Evolutionary conservation across 2,329 filamentous ascomycete genomes (phyloP).

Genomic region (Xylariaceae sp.): DNA sequence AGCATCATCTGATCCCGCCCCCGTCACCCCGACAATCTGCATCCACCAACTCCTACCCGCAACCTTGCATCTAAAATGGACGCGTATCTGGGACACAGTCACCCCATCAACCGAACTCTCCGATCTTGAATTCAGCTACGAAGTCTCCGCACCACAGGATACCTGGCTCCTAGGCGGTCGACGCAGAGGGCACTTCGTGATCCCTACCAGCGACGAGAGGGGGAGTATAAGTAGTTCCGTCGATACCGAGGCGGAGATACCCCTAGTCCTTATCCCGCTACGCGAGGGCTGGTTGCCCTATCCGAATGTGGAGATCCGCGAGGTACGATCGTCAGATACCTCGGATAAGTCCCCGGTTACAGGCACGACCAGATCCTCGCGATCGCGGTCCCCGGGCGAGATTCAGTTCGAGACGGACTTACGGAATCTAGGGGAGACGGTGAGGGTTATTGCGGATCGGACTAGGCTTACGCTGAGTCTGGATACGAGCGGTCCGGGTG

Average conservation of each 20-base stretch:
- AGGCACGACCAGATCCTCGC: constrained; percentile 8
- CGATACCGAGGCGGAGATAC: constrained; percentile 52
- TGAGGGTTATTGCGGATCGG: constrained; percentile 68
- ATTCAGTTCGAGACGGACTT: constrained; percentile 73
- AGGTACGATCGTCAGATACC: constrained; percentile 35
- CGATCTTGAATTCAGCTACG: constrained; percentile 73
- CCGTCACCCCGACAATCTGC: constrained; percentile 39
- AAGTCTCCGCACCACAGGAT: constrained; percentile 67
- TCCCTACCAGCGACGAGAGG: constrained; percentile 35
- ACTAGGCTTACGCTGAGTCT: constrained; percentile 67
- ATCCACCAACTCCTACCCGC: constrained; percentile 62
- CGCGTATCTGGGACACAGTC: constrained; percentile 54
- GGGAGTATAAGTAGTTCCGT: constrained; percentile 35
- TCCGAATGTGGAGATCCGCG: constrained; percentile 72
- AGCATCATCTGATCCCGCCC: constrained; percentile 19
- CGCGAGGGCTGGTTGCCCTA: constrained; percentile 71
- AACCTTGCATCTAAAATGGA: constrained; percentile 57
- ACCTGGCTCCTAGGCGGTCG: constrained; percentile 82
- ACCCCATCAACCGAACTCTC: constrained; percentile 28
- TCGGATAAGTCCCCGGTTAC: constrained; percentile 4
- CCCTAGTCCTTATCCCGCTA: constrained; percentile 73
- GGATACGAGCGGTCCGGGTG: constrained; percentile 59
- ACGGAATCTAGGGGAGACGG: constrained; percentile 68
- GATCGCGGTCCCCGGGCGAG: constrained; percentile 22
- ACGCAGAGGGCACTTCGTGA: constrained; percentile 70